Conservation (phyloP, 2,329 filamentous ascomycete species). For the Exophiala spinifera region DNA sequence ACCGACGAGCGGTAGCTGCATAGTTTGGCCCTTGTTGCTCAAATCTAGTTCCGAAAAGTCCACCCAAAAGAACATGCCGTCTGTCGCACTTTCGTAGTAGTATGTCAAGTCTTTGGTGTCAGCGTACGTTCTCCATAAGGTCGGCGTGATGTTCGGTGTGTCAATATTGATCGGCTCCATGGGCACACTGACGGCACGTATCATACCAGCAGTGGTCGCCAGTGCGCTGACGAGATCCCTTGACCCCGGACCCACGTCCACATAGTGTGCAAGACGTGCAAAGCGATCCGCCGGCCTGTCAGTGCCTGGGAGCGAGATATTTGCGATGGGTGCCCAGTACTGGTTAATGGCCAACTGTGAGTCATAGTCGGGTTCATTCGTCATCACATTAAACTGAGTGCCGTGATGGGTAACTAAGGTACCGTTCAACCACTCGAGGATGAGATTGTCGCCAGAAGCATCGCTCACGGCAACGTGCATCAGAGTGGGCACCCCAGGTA, state of each 20-base stretch:
- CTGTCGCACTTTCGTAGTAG: constrained; percentile 7
- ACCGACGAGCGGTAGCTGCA: background rate
- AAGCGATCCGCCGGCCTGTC: constrained; percentile 7
- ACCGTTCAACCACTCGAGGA: constrained; percentile 8
- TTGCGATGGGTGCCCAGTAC: constrained; percentile 5
- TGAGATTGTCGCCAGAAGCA: constrained; percentile 5
- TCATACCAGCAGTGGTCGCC: constrained; percentile 5
- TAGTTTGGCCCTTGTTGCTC: background rate
- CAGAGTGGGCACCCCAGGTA: constrained; percentile 1
- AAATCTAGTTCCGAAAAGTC: background rate
- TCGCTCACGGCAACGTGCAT: constrained; percentile 5
- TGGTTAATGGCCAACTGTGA: constrained; percentile 5
- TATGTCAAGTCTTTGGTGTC: constrained; percentile 4
- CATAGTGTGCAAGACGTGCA: constrained; percentile 6
- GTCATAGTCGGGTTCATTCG: constrained; percentile 8
- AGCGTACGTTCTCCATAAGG: constrained; percentile 1
- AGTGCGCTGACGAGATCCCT: background rate
- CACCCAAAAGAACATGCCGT: constrained; percentile 2
- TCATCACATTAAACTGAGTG: constrained; percentile 10
- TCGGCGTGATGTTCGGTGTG: constrained; percentile 2
- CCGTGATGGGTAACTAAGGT: constrained; percentile 1
- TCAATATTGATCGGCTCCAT: constrained; percentile 3
- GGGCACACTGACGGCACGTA: constrained; percentile 1
- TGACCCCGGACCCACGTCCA: background rate
- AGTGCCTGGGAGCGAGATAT: constrained; percentile 4